Percentiles rank a stretch among this genome's conserved stretches.
These are phyloP conservation scores for Microdochium nivale DNA, from an alignment of 2,329 filamentous ascomycete genomes.

Conservation along the genomic window DNA sequence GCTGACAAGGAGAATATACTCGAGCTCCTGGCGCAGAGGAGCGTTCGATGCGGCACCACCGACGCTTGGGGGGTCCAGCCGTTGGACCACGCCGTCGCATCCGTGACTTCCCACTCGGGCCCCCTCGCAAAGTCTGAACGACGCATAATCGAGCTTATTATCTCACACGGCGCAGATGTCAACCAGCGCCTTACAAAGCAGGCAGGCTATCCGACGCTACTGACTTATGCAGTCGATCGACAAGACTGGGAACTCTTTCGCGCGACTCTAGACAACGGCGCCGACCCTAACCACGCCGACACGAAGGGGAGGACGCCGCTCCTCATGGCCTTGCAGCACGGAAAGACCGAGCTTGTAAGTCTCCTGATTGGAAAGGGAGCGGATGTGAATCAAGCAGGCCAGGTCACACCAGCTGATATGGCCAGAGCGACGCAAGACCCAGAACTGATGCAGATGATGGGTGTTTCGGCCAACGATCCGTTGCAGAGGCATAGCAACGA, in stretches of 20 bases:
- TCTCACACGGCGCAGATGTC: conserved; percentile 20
- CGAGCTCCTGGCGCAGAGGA: not conserved
- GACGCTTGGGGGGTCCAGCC: not conserved
- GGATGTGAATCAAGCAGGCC: not conserved
- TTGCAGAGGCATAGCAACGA: no score
- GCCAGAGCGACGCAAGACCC: not conserved
- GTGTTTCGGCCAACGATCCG: not conserved
- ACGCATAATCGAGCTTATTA: conserved; percentile 11
- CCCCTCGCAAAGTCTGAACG: conserved; percentile 15
- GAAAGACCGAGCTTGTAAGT: conserved; percentile 15
- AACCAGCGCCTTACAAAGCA: conserved; percentile 5
- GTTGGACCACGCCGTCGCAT: not conserved
- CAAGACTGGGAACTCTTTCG: conserved; percentile 1
- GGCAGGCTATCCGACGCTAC: not conserved
- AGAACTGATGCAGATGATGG: not conserved
- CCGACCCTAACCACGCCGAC: conserved; percentile 1
- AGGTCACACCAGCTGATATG: not conserved
- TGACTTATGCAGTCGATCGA: conserved; percentile 4
- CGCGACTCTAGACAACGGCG: not conserved
- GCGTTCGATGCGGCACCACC: not conserved
- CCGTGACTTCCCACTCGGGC: not conserved
- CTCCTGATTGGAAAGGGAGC: conserved; percentile 15
- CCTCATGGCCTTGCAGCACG: conserved; percentile 17
- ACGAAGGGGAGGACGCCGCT: conserved; percentile 7
- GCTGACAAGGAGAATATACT: not conserved